These are phyloP conservation scores for Arthroderma uncinatum DNA, from an alignment of 2,329 filamentous ascomycete genomes.

Conservation along the genomic window DNA sequence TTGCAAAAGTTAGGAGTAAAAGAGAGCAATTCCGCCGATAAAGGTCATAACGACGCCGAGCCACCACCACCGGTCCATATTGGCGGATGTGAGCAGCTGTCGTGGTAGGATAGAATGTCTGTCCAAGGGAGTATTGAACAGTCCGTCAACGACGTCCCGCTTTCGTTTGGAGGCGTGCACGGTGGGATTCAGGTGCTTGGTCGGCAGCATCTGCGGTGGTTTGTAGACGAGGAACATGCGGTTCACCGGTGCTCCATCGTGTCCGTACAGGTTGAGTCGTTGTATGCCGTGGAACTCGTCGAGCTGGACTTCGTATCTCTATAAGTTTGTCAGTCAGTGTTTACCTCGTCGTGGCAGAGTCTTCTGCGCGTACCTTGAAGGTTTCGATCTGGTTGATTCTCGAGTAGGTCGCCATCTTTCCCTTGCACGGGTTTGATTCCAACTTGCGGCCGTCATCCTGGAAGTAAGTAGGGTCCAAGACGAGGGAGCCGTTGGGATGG, in stretches of 20 bases:
- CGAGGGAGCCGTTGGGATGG: conserved; percentile 47
- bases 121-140: conserved; percentile 15
- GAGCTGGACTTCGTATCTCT: conserved; percentile 36
- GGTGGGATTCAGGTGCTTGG: conserved; percentile 51
- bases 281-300: conserved; percentile 52
- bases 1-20: conserved; percentile 16
- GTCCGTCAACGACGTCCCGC: conserved; percentile 19
- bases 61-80: conserved; percentile 39
- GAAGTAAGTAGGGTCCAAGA: conserved; percentile 44
- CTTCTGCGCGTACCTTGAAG: conserved; percentile 42
- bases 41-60: conserved; percentile 38
- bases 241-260: conserved; percentile 54
- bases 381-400: conserved; percentile 55
- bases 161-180: conserved; percentile 29
- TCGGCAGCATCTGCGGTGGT: conserved; percentile 59
- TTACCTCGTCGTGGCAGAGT: not conserved
- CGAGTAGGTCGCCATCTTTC: conserved; percentile 46
- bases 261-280: conserved; percentile 53
- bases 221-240: conserved; percentile 55
- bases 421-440: conserved; percentile 52
- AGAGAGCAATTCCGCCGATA: conserved; percentile 31
- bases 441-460: conserved; percentile 57
- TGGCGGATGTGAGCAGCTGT: conserved; percentile 22
- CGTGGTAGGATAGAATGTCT: conserved; percentile 22
- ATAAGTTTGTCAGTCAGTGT: not conserved